A percentile compares a stretch with the other conserved stretches of the same genome.
These are phyloP conservation scores for Cryptococcus deneoformans DNA, from an alignment of 1,284 basidiomycete species.

Conservation along the genomic window DNA sequence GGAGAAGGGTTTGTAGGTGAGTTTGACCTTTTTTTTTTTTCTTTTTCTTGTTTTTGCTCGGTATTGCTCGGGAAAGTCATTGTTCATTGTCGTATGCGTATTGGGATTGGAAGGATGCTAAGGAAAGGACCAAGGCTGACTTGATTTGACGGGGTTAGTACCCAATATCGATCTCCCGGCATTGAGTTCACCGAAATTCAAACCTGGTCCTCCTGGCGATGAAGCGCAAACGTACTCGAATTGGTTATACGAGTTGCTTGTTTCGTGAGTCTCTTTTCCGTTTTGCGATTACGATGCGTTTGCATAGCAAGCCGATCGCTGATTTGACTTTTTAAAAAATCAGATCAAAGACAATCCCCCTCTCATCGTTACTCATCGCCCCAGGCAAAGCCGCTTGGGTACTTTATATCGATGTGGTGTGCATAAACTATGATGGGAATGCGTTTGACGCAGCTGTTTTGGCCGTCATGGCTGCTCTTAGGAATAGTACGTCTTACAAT, in stretches of 20 bases:
- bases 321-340: not conserved
- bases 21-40: conserved; percentile 21
- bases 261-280: conserved; percentile 57
- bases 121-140: not conserved
- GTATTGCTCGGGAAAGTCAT: too few species aligned
- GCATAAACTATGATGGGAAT: conserved; percentile 97
- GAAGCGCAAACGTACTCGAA: conserved; percentile 87
- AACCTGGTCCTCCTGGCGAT: conserved; percentile 87
- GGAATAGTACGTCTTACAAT: conserved; percentile 64
- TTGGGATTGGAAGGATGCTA: too few species aligned
- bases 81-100: too few species aligned
- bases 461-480: conserved; percentile 80
- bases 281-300: not conserved
- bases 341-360: conserved; percentile 67
- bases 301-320: not conserved
- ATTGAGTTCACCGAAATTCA: conserved; percentile 87
- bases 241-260: conserved; percentile 69
- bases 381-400: conserved; percentile 81
- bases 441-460: conserved; percentile 85
- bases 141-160: conserved; percentile 51
- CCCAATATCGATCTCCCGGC: conserved; percentile 90
- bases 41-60: too few species aligned
- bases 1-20: conserved; percentile 76
- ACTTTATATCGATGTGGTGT: conserved; percentile 88
- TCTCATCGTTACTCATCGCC: conserved; percentile 72